These are phyloP conservation scores for Cercospora zeae-maydis DNA, from an alignment of 2,329 filamentous ascomycete genomes.

Conservation along the genomic window DNA sequence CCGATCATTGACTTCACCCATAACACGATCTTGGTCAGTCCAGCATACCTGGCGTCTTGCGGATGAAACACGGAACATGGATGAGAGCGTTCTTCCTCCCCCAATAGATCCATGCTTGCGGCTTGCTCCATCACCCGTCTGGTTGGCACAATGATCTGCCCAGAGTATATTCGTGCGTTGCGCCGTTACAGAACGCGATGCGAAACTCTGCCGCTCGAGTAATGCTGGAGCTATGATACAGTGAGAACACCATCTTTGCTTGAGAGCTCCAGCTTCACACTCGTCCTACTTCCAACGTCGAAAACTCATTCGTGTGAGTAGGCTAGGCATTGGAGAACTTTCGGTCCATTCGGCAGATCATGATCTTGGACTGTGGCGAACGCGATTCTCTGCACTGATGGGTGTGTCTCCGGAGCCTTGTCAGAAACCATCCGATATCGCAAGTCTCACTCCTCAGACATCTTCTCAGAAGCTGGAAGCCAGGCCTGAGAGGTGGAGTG, in stretches of 20 bases:
- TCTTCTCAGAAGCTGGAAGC: slow-evolving; percentile 1
- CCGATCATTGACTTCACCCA: slow-evolving; percentile 2
- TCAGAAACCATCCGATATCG: slow-evolving; percentile 2
- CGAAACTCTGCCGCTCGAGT: slow-evolving; percentile 11
- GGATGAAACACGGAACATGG: slow-evolving; percentile 7
- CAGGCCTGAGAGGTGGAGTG: slow-evolving; percentile 11
- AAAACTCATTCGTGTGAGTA: neutral
- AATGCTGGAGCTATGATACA: slow-evolving; percentile 9
- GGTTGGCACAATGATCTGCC: neutral
- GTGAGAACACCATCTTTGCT: neutral
- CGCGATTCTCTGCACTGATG: neutral
- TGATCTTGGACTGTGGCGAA: neutral
- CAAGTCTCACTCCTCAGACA: neutral
- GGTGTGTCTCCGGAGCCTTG: slow-evolving; percentile 1
- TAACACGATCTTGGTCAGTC: neutral
- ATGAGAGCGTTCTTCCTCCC: neutral
- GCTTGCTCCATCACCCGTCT: neutral
- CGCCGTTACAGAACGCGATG: slow-evolving; percentile 10
- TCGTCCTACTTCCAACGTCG: neutral
- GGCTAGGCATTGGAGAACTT: slow-evolving; percentile 2
- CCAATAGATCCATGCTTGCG: neutral
- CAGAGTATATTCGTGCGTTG: neutral
- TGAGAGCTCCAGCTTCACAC: neutral
- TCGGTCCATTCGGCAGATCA: neutral
- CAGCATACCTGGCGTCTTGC: slow-evolving; percentile 1